Evolutionary conservation across 2,329 filamentous ascomycete species (phyloP).

Genomic region (Fusarium phyllophilum): DNA sequence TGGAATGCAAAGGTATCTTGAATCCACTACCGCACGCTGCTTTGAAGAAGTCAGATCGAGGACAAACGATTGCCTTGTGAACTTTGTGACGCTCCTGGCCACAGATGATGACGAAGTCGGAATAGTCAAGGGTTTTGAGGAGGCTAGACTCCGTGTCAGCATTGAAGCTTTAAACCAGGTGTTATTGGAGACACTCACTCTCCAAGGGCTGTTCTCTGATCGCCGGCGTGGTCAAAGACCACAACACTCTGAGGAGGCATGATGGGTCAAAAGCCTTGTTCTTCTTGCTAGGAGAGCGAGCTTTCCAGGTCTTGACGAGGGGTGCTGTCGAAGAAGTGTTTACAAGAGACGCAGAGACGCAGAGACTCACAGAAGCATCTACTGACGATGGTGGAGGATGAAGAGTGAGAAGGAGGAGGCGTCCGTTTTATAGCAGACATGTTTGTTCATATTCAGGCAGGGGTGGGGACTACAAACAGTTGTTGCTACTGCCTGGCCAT

Average conservation of each 20-base stretch:
- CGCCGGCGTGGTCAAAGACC: background rate
- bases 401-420: no score
- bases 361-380: no score
- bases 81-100: background rate
- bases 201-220: background rate
- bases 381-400: no score
- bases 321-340: background rate
- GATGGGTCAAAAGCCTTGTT: accelerated
- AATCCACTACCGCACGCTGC: background rate
- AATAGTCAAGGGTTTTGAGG: background rate
- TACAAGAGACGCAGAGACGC: no score
- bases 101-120: background rate
- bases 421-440: background rate
- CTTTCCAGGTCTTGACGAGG: accelerated
- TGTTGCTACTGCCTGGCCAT: no score
- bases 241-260: background rate
- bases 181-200: background rate
- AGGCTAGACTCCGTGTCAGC: accelerated
- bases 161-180: background rate
- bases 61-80: background rate
- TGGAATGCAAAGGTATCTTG: background rate
- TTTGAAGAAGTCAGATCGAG: background rate
- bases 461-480: accelerated
- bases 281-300: accelerated
- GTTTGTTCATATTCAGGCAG: background rate